Base-by-base conservation (phyloP, 805 yeast species). In the Ogataea wickerhamii region DNA sequence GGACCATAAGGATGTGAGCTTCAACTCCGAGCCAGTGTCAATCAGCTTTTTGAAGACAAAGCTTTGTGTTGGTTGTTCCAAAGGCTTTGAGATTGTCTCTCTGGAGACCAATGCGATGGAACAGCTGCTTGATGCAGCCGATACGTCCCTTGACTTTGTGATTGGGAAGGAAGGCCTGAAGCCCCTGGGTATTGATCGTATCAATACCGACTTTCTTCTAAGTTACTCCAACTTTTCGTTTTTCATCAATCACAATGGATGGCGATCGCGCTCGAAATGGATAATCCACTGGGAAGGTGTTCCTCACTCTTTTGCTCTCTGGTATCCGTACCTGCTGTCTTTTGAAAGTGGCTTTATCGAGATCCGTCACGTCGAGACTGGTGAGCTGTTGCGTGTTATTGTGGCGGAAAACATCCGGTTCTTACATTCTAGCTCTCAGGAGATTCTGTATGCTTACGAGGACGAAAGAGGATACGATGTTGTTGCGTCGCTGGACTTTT, bases 271-370 rank as follows among this genome's bases (percentile, higher is more conserved):
- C 46, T 87, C 93, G 30, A 91, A 87, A 36, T 89, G 96, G 89
- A 83, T 89, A 48, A 82, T 93, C 36, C 80, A 84, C 56, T 93
- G 98, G 98, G 98, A 93, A 64, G 97, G 98, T 25, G 76, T 80
- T 36, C 98, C 98, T 5, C 93, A 84, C 55, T 79, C 82, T 44
- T 87, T 93, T 60, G 94, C 97, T 13, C 71, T 93, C 32, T 87
- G 95, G 75, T 91, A 89, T 64, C 98, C 98, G 3, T 91, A 88
- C 56, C 68, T 93, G 38, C 66, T 93, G 35, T 93, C 96, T 4
- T 93, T 93, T 64, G 98, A 91, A 57, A 76, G 81, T 14, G 82
- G 78, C 41, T 88, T 93, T 52, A 87, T 93, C 58, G 98, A 93
- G 65, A 84, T 93, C 32, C 74, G 98, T 42, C 87, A 88, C 51